Conservation (phyloP, 257 asterid genomes). For the Gardenia jasminoides region DNA sequence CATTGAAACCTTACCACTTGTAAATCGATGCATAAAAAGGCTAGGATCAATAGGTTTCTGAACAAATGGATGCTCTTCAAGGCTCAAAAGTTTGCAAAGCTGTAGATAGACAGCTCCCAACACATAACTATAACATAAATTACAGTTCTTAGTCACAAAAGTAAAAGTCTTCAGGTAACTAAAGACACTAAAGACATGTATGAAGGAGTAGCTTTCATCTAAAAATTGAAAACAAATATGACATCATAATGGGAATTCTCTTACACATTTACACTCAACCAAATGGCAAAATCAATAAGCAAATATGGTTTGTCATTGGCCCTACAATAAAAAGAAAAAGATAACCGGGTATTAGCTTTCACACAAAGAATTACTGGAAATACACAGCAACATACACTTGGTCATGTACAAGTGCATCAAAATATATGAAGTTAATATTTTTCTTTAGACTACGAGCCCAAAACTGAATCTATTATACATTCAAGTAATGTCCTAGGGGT, state of each 20-base stretch:
- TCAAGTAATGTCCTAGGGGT: neutral
- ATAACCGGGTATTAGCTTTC: conserved; percentile 5
- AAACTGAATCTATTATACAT: neutral
- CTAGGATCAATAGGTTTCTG: conserved; percentile 90
- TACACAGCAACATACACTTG: neutral
- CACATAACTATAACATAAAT: conserved; percentile 57
- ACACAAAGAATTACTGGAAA: neutral
- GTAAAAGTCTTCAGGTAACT: neutral
- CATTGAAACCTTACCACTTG: conserved; percentile 52
- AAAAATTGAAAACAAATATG: neutral
- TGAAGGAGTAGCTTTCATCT: neutral
- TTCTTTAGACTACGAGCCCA: neutral
- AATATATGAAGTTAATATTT: neutral
- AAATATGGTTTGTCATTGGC: conserved; percentile 20
- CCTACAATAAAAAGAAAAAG: conserved; percentile 13
- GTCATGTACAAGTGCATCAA: neutral
- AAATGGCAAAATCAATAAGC: conserved; percentile 24
- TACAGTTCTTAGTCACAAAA: neutral
- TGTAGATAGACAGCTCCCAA: conserved; percentile 88
- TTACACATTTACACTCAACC: conserved; percentile 23
- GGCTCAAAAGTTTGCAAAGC: conserved; percentile 75
- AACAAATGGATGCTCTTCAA: conserved; percentile 65
- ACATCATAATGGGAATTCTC: conserved; percentile 8
- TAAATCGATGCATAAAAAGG: conserved; percentile 81
- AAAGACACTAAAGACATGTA: neutral